A percentile compares a stretch with the other conserved stretches of the same genome.
Evolutionary conservation across 306 rosid genomes (phyloP).

Genomic region (Malus fusca): DNA sequence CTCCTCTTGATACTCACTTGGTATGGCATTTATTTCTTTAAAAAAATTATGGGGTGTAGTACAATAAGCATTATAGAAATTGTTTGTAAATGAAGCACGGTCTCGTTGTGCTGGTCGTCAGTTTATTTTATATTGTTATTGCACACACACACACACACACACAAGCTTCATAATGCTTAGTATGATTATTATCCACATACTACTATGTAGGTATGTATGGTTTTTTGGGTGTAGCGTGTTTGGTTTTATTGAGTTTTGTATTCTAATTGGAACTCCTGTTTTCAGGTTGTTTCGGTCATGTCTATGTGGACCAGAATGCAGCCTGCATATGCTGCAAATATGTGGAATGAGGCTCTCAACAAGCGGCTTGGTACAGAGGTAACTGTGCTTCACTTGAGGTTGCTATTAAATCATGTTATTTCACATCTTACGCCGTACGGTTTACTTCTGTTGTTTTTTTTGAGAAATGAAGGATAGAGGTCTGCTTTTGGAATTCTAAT

Average conservation of each 20-base stretch:
- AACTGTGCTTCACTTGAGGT: conserved; percentile 1
- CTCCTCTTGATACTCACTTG: conserved; percentile 99
- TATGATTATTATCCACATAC: background rate
- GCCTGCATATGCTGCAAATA: conserved; percentile 96
- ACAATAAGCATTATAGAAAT: conserved; percentile 3
- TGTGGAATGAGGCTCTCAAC: conserved; percentile 99
- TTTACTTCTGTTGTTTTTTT: background rate
- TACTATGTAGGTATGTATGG: background rate
- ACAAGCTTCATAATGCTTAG: background rate
- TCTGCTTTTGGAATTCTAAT: background rate
- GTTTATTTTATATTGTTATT: background rate
- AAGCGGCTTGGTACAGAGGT: conserved; percentile 95
- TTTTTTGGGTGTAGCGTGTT: background rate
- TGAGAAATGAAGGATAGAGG: background rate
- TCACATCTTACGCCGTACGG: background rate
- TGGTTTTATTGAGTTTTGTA: background rate
- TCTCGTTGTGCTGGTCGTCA: background rate
- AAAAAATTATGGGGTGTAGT: background rate
- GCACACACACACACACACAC: background rate
- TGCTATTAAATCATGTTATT: background rate
- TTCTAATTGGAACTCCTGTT: conserved; percentile 16
- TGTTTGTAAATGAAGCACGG: background rate
- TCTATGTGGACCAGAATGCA: conserved; percentile 97
- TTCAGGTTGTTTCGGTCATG: conserved; percentile 98
- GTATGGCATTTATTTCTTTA: conserved; percentile 27